Conservation (phyloP, 148 eudicot species). For the Silene uniflora region DNA sequence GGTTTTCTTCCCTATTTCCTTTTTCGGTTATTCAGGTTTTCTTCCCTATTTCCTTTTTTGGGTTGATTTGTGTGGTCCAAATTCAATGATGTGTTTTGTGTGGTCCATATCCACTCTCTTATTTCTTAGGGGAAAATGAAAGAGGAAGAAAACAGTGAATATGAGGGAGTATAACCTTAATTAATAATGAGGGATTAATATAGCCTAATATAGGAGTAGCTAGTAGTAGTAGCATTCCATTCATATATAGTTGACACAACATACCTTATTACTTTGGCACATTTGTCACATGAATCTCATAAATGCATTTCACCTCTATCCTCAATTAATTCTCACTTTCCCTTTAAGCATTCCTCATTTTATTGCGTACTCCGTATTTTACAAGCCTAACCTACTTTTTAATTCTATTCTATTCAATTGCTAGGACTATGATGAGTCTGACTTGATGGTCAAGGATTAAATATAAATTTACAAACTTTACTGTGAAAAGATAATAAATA, state of each 20-base stretch:
- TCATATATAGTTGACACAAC: not conserved
- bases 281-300: constrained; percentile 14
- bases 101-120: too few relatives aligned
- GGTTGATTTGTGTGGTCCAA: too few relatives aligned
- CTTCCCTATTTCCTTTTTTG: too few relatives aligned
- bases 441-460: too few relatives aligned
- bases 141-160: too few relatives aligned
- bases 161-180: not conserved
- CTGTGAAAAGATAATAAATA: too few relatives aligned
- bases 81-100: too few relatives aligned
- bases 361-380: constrained; percentile 12
- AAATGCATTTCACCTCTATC: constrained; percentile 2
- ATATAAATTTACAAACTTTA: too few relatives aligned
- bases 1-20: too few relatives aligned
- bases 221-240: too few relatives aligned
- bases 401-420: not conserved
- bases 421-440: not conserved
- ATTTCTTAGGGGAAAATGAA: too few relatives aligned
- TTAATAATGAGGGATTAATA: not conserved
- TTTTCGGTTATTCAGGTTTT: too few relatives aligned
- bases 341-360: not conserved
- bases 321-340: constrained; percentile 14
- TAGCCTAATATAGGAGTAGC: not conserved
- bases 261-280: not conserved
- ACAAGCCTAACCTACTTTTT: not conserved